Evolutionary conservation across 495 filamentous ascomycete species (phyloP).

Genomic region (Halenospora varia): DNA sequence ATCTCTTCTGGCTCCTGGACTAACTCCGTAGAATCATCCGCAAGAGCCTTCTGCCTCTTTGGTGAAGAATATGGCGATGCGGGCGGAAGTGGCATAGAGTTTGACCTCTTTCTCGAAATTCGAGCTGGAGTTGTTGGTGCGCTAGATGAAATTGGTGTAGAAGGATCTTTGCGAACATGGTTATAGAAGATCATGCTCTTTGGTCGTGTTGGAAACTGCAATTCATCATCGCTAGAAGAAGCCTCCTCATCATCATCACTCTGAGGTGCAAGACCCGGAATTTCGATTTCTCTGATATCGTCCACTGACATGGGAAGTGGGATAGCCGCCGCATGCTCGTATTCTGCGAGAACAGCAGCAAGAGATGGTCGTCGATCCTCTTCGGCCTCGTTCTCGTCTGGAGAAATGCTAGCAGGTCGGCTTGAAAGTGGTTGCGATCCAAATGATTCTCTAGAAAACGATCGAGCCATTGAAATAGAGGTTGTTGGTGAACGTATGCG

Average conservation of each 20-base stretch:
- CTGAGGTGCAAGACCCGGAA: slow-evolving; percentile 56
- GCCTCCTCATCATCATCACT: slow-evolving; percentile 53
- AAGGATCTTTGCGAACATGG: slow-evolving; percentile 7
- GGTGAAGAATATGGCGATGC: slow-evolving; percentile 21
- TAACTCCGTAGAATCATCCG: slow-evolving; percentile 1
- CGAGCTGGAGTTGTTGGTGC: slow-evolving; percentile 22
- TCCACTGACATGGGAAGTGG: slow-evolving; percentile 63
- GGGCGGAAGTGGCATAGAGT: slow-evolving; percentile 46
- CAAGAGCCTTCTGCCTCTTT: not conserved
- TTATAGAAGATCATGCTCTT: slow-evolving; percentile 57
- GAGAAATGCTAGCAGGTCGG: slow-evolving; percentile 37
- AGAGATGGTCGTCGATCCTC: slow-evolving; percentile 10
- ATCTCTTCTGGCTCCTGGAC: not conserved
- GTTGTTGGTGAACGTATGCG: slow-evolving; percentile 51
- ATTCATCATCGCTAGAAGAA: slow-evolving; percentile 27
- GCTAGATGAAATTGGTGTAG: slow-evolving; percentile 32
- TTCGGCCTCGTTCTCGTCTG: slow-evolving; percentile 13
- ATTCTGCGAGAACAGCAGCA: slow-evolving; percentile 32
- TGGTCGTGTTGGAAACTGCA: slow-evolving; percentile 40
- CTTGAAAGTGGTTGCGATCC: slow-evolving; percentile 34
- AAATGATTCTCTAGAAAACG: slow-evolving; percentile 38
- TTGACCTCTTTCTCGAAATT: slow-evolving; percentile 45
- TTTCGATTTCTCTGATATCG: slow-evolving; percentile 71
- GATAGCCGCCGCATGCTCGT: slow-evolving; percentile 41
- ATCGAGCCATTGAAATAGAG: slow-evolving; percentile 21